These are phyloP conservation scores for Talaromyces piceae DNA, from an alignment of 2,329 filamentous ascomycete genomes.

Conservation along the genomic window DNA sequence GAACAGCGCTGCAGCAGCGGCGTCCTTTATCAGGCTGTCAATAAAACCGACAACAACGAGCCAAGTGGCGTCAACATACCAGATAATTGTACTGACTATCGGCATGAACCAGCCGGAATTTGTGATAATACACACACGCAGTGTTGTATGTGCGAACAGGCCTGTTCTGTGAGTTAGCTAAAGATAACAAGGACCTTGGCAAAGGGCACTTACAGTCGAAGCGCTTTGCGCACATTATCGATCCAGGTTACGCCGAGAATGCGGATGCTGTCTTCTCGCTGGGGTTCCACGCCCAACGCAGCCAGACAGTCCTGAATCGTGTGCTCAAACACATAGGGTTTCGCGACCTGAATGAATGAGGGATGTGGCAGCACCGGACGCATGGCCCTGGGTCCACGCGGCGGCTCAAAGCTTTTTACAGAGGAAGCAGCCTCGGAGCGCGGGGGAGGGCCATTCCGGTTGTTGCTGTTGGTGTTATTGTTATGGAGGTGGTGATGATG, in stretches of 20 bases:
- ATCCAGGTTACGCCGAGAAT: conserved; percentile 85
- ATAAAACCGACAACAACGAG: background rate
- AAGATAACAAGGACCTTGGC: background rate
- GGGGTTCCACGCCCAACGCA: conserved; percentile 62
- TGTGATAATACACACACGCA: conserved; percentile 87
- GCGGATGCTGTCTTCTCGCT: conserved; percentile 71
- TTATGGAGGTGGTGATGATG: background rate
- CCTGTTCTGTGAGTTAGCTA: conserved; percentile 36
- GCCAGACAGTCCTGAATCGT: conserved; percentile 66
- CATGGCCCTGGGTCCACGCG: conserved; percentile 9
- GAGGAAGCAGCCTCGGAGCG: background rate
- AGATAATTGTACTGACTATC: conserved; percentile 75
- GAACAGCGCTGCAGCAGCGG: conserved; percentile 79
- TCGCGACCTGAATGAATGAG: conserved; percentile 57
- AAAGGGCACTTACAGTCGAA: conserved; percentile 61
- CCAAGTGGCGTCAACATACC: conserved; percentile 24
- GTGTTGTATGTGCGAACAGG: conserved; percentile 89
- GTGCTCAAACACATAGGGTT: conserved; percentile 76
- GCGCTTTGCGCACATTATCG: conserved; percentile 68
- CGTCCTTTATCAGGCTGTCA: conserved; percentile 53
- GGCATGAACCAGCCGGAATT: conserved; percentile 79
- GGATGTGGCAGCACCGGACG: conserved; percentile 43
- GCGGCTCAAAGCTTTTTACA: conserved; percentile 5
- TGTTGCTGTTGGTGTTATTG: background rate
- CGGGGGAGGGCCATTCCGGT: conserved; percentile 7